Conservation (phyloP, 2,329 filamentous ascomycete genomes). For the Zymoseptoria pseudotritici region DNA sequence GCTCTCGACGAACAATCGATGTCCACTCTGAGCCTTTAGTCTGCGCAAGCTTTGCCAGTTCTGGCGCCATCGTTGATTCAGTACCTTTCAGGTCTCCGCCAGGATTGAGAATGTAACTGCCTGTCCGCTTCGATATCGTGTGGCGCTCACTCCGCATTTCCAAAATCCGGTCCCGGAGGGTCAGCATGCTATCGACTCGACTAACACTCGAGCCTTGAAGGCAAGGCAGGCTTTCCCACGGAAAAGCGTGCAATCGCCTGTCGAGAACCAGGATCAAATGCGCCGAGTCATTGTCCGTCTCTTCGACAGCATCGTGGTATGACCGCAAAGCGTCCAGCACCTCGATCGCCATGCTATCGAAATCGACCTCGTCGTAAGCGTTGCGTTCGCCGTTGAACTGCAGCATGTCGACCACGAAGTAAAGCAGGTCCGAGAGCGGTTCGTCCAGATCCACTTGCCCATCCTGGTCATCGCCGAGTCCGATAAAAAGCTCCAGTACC, state of each 20-base stretch:
- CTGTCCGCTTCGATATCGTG: conserved; percentile 47
- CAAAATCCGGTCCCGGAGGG: conserved; percentile 67
- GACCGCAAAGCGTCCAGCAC: conserved; percentile 74
- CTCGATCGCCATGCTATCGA: conserved; percentile 83
- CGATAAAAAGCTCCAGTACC: conserved; percentile 82
- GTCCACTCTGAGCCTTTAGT: conserved; percentile 48
- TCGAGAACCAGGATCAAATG: conserved; percentile 89
- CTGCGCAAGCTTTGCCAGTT: conserved; percentile 44
- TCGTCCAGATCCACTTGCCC: conserved; percentile 74
- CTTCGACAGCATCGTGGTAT: conserved; percentile 55
- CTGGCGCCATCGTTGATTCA: conserved; percentile 62
- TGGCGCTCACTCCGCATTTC: conserved; percentile 39
- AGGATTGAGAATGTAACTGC: conserved; percentile 83
- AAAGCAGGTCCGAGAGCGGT: conserved; percentile 81
- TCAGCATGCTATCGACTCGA: conserved; percentile 77
- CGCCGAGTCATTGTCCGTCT: conserved; percentile 30
- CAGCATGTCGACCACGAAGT: conserved; percentile 92
- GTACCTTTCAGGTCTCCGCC: conserved; percentile 75
- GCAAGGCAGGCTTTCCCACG: conserved; percentile 92
- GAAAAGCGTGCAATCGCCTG: conserved; percentile 82
- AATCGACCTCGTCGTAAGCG: conserved; percentile 95
- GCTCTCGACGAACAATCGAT: conserved; percentile 59
- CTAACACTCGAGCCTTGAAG: conserved; percentile 73
- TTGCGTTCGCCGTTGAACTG: conserved; percentile 96
- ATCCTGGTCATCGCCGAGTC: conserved; percentile 65